Conservation (phyloP, 352 stramenopile genomes). For the Globisporangium cylindrosporum region DNA sequence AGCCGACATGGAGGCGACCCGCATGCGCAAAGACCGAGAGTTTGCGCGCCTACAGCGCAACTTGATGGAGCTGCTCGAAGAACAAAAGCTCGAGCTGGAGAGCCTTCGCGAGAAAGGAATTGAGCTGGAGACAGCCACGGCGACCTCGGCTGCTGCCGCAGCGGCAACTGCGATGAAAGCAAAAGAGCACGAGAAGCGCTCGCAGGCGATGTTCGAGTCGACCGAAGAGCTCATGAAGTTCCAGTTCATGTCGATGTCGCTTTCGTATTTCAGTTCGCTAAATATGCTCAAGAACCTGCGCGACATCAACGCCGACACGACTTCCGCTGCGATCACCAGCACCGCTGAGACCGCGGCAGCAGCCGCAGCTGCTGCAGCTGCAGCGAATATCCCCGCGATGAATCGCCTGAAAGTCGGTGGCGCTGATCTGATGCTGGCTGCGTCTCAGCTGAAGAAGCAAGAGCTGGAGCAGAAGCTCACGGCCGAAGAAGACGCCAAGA, state of each 20-base stretch:
- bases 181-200: conserved; percentile 88
- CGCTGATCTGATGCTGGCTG: conserved; percentile 54
- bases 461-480: conserved; percentile 56
- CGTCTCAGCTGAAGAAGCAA: conserved; percentile 69
- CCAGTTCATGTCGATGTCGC: conserved; percentile 95
- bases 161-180: conserved; percentile 88
- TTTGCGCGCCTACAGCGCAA: conserved; percentile 91
- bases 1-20: conserved; percentile 90
- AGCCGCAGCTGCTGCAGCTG: conserved; percentile 79
- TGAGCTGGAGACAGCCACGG: conserved; percentile 89
- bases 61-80: conserved; percentile 91
- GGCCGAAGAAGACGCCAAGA: conserved; percentile 61
- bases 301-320: conserved; percentile 94
- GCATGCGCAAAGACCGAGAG: conserved; percentile 91
- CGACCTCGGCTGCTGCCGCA: conserved; percentile 88
- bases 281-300: conserved; percentile 94
- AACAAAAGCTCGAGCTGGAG: conserved; percentile 93
- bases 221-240: conserved; percentile 97
- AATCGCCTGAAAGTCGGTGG: conserved; percentile 65
- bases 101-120: conserved; percentile 89
- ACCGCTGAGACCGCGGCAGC: conserved; percentile 88
- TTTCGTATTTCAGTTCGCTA: conserved; percentile 93
- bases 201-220: conserved; percentile 90
- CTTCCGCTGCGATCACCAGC: conserved; percentile 75
- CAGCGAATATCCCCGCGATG: conserved; percentile 86